Evolutionary conservation across 1,284 basidiomycete species (phyloP).

Genomic region (Fomitopsis pinicola): DNA sequence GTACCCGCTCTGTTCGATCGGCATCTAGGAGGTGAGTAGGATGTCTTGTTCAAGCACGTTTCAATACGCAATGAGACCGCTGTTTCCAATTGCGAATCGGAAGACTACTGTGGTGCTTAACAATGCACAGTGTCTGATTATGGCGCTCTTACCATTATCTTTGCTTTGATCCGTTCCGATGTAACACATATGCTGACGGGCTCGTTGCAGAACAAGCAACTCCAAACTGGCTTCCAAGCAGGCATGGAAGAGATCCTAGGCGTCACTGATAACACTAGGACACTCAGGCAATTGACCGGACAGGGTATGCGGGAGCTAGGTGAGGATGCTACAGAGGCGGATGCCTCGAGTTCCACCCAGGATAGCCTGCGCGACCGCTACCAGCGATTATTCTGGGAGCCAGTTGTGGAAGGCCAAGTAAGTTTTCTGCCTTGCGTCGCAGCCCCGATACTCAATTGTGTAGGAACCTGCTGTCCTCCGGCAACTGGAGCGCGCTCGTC

Average conservation of each 20-base stretch:
- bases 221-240: constrained; percentile 64
- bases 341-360: constrained; percentile 37
- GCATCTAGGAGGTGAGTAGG: constrained; percentile 25
- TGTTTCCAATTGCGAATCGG: constrained; percentile 60
- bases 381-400: constrained; percentile 72
- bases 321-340: constrained; percentile 50
- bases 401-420: constrained; percentile 60
- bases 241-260: constrained; percentile 71
- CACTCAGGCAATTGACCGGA: constrained; percentile 1
- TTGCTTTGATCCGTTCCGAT: constrained; percentile 3
- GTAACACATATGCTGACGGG: constrained; percentile 8
- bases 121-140: constrained; percentile 54
- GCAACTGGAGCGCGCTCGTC: constrained; percentile 38
- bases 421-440: constrained; percentile 18
- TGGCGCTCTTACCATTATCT: constrained; percentile 65
- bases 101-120: constrained; percentile 57
- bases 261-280: constrained; percentile 27
- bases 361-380: constrained; percentile 59
- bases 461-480: constrained; percentile 58
- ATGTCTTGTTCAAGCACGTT: neutral
- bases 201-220: constrained; percentile 40
- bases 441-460: neutral
- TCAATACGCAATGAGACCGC: constrained; percentile 40
- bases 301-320: constrained; percentile 16
- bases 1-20: constrained; percentile 8